Evolutionary conservation across 148 eudicot species (phyloP), one percentile per base, ranked within the genome.

Genomic region (Fallopia convolvulus): DNA sequence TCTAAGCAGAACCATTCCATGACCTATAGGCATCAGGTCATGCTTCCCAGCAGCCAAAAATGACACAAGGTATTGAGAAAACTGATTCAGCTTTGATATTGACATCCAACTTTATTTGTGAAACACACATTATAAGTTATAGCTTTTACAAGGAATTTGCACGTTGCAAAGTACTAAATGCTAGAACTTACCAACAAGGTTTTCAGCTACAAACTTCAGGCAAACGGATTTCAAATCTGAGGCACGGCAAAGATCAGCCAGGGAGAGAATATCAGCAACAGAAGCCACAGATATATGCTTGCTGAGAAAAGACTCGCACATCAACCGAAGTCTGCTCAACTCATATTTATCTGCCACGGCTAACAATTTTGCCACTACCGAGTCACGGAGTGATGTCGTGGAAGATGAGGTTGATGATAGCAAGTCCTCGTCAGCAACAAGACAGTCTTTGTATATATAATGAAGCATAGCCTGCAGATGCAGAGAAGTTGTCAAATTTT

Each of bases 191-290:
- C 84, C 84, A 20, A 75, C 74, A 32, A 82, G 84, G 65, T 82
- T 82, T 72, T 82, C 84, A 75, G 84, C 81, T 15, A 78, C 84
- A 78, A 82, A 78, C 72, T 78, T 82, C 60, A 82, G 76, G 75
- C 84, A 82, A 40, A 77, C 66, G 48, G 79, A 75, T 40, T 75
- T 82, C 11, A 82, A 39, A 26, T 78, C 79, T 39, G 76, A 70
- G 40, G 84, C 84, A 70, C 75, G 76, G 74, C 76, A 52, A n/a
- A 32, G 61, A 53, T 82, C 84, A 41, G 84, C 84, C 52, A 82
- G 74, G 5, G 84, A 75, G 33, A 82, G 81, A 55, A 82, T 56
- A 36, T 70, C 76, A 70, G 79, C 81, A 20, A 82, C 84, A 66
- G 84, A 78, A 60, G 44, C 44, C 50, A 82, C 81, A 20, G 78